Percentiles rank a stretch among this genome's conserved stretches.
Evolutionary conservation across 257 asterid genomes (phyloP).

Genomic region (Orobanche coerulescens): DNA sequence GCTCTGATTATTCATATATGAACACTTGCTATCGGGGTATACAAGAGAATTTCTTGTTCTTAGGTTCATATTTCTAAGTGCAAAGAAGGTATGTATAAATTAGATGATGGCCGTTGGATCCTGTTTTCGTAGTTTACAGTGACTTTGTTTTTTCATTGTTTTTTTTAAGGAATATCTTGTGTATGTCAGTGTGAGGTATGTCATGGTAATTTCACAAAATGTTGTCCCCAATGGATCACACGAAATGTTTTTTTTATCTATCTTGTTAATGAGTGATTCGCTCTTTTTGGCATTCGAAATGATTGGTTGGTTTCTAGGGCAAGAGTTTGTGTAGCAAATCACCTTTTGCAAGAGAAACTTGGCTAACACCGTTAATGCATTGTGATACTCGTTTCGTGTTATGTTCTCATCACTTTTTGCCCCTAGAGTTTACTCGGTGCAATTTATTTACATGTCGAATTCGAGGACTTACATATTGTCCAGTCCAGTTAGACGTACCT

Average conservation of each 20-base stretch:
- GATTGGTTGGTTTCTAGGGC: too few species aligned
- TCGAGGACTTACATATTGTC: too few species aligned
- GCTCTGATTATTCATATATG: slow-evolving; percentile 3
- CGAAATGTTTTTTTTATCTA: background rate
- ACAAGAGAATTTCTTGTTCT: slow-evolving; percentile 26
- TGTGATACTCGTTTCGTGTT: too few species aligned
- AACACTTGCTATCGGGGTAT: slow-evolving; percentile 25
- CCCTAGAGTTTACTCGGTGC: too few species aligned
- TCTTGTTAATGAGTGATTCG: background rate
- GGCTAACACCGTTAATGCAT: too few species aligned
- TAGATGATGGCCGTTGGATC: slow-evolving; percentile 15
- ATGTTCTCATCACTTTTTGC: too few species aligned
- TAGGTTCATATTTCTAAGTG: slow-evolving; percentile 23
- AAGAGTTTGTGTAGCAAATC: too few species aligned
- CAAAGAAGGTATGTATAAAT: slow-evolving; percentile 36
- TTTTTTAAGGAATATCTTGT: background rate
- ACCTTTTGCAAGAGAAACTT: too few species aligned
- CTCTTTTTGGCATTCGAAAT: too few species aligned
- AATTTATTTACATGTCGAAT: too few species aligned
- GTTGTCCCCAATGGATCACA: background rate
- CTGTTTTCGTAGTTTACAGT: background rate
- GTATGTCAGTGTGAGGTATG: background rate
- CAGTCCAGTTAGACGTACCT: too few species aligned
- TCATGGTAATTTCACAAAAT: background rate
- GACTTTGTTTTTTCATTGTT: background rate